Percentiles rank a stretch among this genome's conserved stretches.
phyloP scores from a whole-genome alignment of 495 filamentous ascomycete species.

The Penicillium macrosclerotiorum region DNA sequence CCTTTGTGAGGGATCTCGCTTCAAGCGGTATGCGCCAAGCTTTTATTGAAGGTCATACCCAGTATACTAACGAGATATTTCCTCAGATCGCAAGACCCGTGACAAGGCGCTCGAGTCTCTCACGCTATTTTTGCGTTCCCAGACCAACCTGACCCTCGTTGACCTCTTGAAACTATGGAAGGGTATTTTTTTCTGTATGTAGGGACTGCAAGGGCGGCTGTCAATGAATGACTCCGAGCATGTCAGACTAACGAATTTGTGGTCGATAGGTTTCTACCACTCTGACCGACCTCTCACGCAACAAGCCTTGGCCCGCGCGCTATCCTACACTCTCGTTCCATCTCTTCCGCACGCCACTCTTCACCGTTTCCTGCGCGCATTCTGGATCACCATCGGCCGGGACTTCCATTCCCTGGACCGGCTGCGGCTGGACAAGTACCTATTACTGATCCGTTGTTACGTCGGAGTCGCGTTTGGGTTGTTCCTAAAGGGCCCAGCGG shows the following conservation, averaged over 20 bases:
- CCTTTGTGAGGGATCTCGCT: conserved; percentile 73
- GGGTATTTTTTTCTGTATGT: conserved; percentile 86
- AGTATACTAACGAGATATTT: conserved; percentile 4
- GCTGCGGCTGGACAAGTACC: conserved; percentile 88
- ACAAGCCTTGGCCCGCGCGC: conserved; percentile 75
- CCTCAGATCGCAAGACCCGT: conserved; percentile 74
- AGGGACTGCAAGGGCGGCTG: neutral
- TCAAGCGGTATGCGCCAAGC: conserved; percentile 60
- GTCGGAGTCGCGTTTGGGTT: conserved; percentile 63
- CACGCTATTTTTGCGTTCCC: conserved; percentile 69
- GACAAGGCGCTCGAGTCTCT: conserved; percentile 79
- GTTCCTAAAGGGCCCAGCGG: conserved; percentile 33
- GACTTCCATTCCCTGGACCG: conserved; percentile 85
- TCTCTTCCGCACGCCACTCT: conserved; percentile 56
- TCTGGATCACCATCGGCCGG: conserved; percentile 84
- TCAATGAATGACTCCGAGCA: neutral
- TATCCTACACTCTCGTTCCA: conserved; percentile 73
- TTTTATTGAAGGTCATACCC: neutral
- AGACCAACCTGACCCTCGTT: conserved; percentile 63
- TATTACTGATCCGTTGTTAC: conserved; percentile 77
- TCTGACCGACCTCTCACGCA: conserved; percentile 84
- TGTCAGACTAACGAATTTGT: neutral
- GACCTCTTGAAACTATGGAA: conserved; percentile 95
- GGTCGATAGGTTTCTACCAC: conserved; percentile 77
- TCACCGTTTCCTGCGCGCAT: conserved; percentile 63